A percentile compares a stretch with the other conserved stretches of the same genome.
These are phyloP conservation scores for Agapanthus africanus DNA, from an alignment of 106 monocot species.

Conservation along the genomic window DNA sequence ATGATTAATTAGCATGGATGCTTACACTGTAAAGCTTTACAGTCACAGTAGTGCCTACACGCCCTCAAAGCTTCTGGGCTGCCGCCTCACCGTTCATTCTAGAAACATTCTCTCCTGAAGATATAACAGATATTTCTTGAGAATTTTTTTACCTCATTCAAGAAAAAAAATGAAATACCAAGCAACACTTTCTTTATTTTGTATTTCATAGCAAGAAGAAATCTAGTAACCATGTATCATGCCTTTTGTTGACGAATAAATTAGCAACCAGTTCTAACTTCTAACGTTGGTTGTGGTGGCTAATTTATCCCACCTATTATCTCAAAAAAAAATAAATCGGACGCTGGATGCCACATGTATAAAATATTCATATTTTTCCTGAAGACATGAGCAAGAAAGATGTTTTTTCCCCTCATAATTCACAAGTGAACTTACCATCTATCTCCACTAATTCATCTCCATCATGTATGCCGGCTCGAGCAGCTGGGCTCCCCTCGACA, in stretches of 20 bases:
- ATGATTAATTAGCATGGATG: not conserved
- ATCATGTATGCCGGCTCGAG: constrained; percentile 79
- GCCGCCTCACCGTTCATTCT: constrained; percentile 74
- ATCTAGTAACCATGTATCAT: not conserved
- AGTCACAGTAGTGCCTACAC: constrained; percentile 74
- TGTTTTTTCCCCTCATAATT: not conserved
- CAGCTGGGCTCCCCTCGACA: constrained; percentile 89
- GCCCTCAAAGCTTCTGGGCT: constrained; percentile 83
- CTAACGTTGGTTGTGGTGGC: too few species aligned
- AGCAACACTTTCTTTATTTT: not conserved
- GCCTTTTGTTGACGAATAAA: not conserved
- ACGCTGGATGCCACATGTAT: too few species aligned
- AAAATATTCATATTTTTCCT: too few species aligned
- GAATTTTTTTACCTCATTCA: not conserved
- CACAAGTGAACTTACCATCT: constrained; percentile 42
- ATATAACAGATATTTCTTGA: not conserved
- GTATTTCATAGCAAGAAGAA: not conserved
- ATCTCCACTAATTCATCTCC: constrained; percentile 90
- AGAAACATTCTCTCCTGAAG: constrained; percentile 55
- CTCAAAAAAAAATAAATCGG: too few species aligned
- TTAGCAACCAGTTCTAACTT: not conserved
- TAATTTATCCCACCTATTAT: too few species aligned
- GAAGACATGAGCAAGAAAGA: too few species aligned
- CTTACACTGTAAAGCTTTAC: constrained; percentile 66
- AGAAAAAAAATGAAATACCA: not conserved